Evolutionary conservation across 441 rosid species (phyloP).

Genomic region (Hypseocharis bilobata): DNA sequence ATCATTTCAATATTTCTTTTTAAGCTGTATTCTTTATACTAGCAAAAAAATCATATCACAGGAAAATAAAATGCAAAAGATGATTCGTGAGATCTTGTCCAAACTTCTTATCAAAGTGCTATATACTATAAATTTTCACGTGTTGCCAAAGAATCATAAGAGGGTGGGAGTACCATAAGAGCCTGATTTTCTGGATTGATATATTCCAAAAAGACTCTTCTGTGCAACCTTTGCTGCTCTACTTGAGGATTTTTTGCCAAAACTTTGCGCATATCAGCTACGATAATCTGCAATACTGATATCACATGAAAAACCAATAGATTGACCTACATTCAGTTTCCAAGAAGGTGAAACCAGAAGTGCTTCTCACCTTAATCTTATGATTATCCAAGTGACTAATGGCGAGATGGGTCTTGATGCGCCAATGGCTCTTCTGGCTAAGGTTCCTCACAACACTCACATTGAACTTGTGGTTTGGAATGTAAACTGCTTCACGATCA

Average conservation of each 20-base stretch:
- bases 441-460: conserved; percentile 66
- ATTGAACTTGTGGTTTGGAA: conserved; percentile 65
- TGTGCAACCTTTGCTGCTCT: conserved; percentile 60
- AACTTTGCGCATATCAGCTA: conserved; percentile 72
- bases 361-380: conserved; percentile 46
- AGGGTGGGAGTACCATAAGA: conserved; percentile 33
- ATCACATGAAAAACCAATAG: too few species aligned
- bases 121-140: too few species aligned
- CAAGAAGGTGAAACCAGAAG: conserved; percentile 16
- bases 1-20: neutral
- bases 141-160: conserved; percentile 4
- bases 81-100: neutral
- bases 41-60: neutral
- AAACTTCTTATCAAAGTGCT: neutral
- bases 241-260: conserved; percentile 64
- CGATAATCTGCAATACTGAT: conserved; percentile 46
- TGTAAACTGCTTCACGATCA: conserved; percentile 70
- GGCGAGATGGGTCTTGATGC: conserved; percentile 56
- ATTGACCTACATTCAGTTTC: conserved; percentile 10
- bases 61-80: neutral
- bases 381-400: conserved; percentile 65
- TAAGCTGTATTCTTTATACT: neutral
- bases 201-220: conserved; percentile 55
- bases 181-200: conserved; percentile 56
- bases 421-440: conserved; percentile 70